Conservation (phyloP, 495 filamentous ascomycete genomes). For the Penicillium ochrochloron region DNA sequence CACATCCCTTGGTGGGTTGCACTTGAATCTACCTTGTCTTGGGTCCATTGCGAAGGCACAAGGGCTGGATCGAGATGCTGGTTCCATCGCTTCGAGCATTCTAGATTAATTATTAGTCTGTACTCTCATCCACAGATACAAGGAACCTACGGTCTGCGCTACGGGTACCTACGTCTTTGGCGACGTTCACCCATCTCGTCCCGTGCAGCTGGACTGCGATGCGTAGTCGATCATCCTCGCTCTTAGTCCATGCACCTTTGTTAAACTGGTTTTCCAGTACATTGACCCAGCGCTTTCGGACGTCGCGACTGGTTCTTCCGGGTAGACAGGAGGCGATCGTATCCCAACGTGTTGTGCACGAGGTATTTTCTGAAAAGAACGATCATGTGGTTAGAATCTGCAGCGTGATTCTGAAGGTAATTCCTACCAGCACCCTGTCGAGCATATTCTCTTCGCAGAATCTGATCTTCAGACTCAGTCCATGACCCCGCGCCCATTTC, state of each 20-base stretch:
- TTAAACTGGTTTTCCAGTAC: conserved; percentile 9
- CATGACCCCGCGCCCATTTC: no score
- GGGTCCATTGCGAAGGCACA: not conserved
- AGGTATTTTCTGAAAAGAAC: no score
- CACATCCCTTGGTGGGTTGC: not conserved
- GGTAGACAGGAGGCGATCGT: conserved; percentile 15
- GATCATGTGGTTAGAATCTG: no score
- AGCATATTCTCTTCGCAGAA: no score
- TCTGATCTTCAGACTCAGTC: no score
- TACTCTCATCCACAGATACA: not conserved
- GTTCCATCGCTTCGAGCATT: conserved; percentile 32
- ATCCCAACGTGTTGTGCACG: not conserved
- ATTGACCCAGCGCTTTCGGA: conserved; percentile 24
- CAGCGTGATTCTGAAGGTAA: no score
- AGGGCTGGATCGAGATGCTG: conserved; percentile 20
- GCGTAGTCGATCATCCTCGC: conserved; percentile 29
- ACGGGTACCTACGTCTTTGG: conserved; percentile 22
- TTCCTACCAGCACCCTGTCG: no score
- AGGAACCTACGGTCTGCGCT: conserved; percentile 17
- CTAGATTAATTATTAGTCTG: not conserved
- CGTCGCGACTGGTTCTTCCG: conserved; percentile 26
- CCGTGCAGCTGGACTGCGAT: conserved; percentile 26
- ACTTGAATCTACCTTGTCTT: no score
- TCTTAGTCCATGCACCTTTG: conserved; percentile 29
- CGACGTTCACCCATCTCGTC: conserved; percentile 25